Conservation (phyloP, 306 rosid species). For the Amphicarpaea edgeworthii region DNA sequence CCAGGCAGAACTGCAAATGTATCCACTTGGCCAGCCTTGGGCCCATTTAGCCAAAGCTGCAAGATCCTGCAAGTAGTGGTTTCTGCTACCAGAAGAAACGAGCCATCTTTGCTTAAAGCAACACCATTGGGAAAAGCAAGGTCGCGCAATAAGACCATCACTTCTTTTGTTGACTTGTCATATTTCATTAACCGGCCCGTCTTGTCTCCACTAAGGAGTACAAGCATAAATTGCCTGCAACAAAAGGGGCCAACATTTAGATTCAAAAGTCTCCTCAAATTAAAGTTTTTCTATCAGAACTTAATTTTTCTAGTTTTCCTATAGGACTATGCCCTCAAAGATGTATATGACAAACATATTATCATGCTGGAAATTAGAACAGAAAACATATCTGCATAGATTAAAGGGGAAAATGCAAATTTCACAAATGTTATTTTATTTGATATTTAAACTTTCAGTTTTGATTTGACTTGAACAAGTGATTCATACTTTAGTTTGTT, state of each 20-base stretch:
- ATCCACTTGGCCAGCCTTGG: slow-evolving; percentile 71
- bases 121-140: slow-evolving; percentile 89
- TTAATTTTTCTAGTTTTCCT: neutral
- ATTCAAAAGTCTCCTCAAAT: neutral
- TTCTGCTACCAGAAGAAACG: slow-evolving; percentile 84
- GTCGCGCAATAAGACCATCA: slow-evolving; percentile 61
- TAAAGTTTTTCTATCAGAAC: neutral
- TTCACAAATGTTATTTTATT: slow-evolving; percentile 1
- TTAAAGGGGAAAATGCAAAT: neutral
- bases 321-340: slow-evolving; percentile 18
- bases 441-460: slow-evolving; percentile 8
- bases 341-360: neutral
- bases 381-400: slow-evolving; percentile 8
- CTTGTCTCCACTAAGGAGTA: slow-evolving; percentile 69
- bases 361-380: slow-evolving; percentile 28
- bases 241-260: slow-evolving; percentile 25
- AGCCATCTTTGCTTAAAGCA: slow-evolving; percentile 76
- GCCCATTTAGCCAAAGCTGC: slow-evolving; percentile 88
- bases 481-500: neutral
- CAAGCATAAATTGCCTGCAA: slow-evolving; percentile 80
- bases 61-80: slow-evolving; percentile 61
- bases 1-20: slow-evolving; percentile 76
- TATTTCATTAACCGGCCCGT: slow-evolving; percentile 82
- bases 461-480: slow-evolving; percentile 18
- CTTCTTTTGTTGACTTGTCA: slow-evolving; percentile 69